Evolutionary conservation across 306 rosid species (phyloP).

Genomic region (Sicyos edulis): DNA sequence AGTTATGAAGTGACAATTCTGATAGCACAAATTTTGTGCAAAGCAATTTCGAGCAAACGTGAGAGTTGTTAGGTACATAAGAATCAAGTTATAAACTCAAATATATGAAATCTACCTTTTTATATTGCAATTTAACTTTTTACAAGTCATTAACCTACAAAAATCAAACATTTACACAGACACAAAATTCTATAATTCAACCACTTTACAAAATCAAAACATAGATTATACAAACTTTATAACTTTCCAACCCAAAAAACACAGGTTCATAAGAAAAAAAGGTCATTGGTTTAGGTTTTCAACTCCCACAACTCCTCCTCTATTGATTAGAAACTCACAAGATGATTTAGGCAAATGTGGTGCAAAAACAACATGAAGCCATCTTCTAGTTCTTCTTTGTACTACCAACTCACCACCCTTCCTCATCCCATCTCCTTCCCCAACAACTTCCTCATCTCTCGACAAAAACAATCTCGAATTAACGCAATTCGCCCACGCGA

Average conservation of each 20-base stretch:
- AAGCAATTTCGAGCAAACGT: too few relatives aligned
- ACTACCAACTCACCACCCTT: conserved; percentile 12
- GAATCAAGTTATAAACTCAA: too few relatives aligned
- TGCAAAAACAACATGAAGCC: conserved; percentile 59
- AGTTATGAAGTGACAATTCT: too few relatives aligned
- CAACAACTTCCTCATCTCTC: conserved; percentile 35
- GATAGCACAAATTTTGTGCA: too few relatives aligned
- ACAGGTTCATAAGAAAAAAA: not conserved
- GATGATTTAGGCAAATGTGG: conserved; percentile 68
- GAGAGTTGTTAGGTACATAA: too few relatives aligned
- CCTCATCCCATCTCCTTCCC: conserved; percentile 17
- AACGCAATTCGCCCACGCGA: conserved; percentile 81
- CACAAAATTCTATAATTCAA: not conserved
- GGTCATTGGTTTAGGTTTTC: conserved; percentile 5
- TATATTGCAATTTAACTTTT: not conserved
- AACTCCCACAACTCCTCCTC: conserved; percentile 42
- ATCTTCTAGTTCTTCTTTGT: conserved; percentile 36
- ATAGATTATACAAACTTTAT: not conserved
- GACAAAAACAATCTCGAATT: conserved; percentile 75
- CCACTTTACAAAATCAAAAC: not conserved
- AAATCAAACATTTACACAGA: not conserved
- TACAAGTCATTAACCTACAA: not conserved
- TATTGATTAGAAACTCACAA: conserved; percentile 34
- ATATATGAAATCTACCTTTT: too few relatives aligned
- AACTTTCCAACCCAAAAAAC: not conserved